Evolutionary conservation across 2,329 filamentous ascomycete genomes (phyloP).

Genomic region (Diaporthe citrichinensis): DNA sequence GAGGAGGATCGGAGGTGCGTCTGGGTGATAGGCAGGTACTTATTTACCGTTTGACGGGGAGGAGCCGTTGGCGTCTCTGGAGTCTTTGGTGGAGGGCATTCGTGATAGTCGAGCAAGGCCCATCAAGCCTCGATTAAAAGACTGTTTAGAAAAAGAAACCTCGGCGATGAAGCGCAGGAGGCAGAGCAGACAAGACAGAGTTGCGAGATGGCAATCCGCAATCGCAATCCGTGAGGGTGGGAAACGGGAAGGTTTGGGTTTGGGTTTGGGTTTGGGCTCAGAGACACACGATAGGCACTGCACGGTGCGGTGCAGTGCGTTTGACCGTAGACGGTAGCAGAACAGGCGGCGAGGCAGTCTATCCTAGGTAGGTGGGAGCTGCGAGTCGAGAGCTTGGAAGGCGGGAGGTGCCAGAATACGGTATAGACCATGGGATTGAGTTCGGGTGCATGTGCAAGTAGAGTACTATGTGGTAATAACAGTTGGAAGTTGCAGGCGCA

Average conservation of each 20-base stretch:
- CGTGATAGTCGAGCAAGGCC: slow-evolving; percentile 34
- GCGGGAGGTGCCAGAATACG: neutral
- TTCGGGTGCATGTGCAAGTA: slow-evolving; percentile 20
- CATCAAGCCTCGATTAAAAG: neutral
- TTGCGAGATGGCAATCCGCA: slow-evolving; percentile 27
- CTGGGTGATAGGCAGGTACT: slow-evolving; percentile 27
- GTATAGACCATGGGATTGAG: neutral
- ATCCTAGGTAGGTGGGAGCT: neutral
- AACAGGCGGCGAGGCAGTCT: neutral
- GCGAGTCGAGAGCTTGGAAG: neutral
- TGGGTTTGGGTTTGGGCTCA: slow-evolving; percentile 5
- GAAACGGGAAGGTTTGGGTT: slow-evolving; percentile 21
- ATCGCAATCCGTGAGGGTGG: slow-evolving; percentile 22
- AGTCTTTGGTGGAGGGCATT: slow-evolving; percentile 40
- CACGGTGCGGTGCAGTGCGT: neutral
- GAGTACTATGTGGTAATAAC: neutral
- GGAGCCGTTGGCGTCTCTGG: slow-evolving; percentile 41
- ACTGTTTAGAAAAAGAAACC: neutral
- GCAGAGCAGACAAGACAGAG: neutral
- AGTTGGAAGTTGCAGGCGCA: neutral
- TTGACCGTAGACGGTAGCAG: neutral
- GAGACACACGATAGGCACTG: slow-evolving; percentile 6
- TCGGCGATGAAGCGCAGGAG: slow-evolving; percentile 6
- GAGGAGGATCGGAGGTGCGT: slow-evolving; percentile 27
- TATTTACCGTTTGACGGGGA: slow-evolving; percentile 42